Evolutionary conservation across 1,139 yeast species (phyloP), one percentile per base, ranked within the genome.

Genomic region (Debaryomyces coudertii): DNA sequence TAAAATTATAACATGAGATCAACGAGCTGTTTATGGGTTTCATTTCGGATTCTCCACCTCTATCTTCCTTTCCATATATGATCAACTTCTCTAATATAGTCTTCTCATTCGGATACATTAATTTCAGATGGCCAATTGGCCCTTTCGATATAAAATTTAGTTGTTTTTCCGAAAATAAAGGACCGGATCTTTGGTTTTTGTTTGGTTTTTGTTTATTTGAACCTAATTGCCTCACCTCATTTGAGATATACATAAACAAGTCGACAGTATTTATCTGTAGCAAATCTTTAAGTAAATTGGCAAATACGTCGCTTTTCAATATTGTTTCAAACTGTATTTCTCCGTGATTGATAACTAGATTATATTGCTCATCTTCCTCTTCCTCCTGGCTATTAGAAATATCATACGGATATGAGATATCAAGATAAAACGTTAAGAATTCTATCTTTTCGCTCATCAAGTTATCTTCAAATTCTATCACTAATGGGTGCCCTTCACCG

Each of bases 391-490:
- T 49, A 6, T 71, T 71, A 4, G 38, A 31, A n/a, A 44, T 47
- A 30, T 64, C 68, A 44, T 61, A 63, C 0, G 74, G 74, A 41
- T 67, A 69, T 6, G 54, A 48, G 20, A 74, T 56, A 36, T 71
- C 85, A 39, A 77, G 58, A 52, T 73, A 79, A 45, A 70, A 73
- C 0, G 96, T 88, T 2, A 77, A 67, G 51, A 89, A 80, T 55
- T 87, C 92, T 51, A 90, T 83, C 47, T 80, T 74, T 55, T 90
- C 95, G 35, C 84, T 79, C 53, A 89, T 80, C 43, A 76, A 63
- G 2, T 79, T 75, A 60, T 88, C 95, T 56, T 86, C 90, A 62
- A 88, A 87, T 22, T 83, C 85, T 18, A 89, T 63, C 1, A 82
- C 72, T 47, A 90, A 79, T 0, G 95, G 92, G 5, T 73, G 59